phyloP scores from a whole-genome alignment of 2,329 filamentous ascomycete genomes.

The Clonostachys sp. region DNA sequence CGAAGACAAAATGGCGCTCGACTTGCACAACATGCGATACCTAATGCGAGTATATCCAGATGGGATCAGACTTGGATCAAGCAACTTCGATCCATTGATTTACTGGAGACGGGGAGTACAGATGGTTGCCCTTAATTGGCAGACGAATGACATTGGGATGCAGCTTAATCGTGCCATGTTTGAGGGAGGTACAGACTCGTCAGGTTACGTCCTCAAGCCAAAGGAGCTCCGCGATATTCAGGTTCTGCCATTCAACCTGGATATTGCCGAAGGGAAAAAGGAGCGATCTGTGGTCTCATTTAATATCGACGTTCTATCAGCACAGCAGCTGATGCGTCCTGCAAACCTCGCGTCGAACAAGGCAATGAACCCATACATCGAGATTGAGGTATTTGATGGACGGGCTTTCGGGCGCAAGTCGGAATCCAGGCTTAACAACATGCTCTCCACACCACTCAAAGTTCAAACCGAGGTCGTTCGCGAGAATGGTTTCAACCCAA shows the following conservation, averaged over 20 bases:
- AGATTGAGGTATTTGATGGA: conserved; percentile 75
- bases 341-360: conserved; percentile 65
- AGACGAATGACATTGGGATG: conserved; percentile 93
- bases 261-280: conserved; percentile 57
- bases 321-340: conserved; percentile 87
- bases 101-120: conserved; percentile 96
- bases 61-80: conserved; percentile 74
- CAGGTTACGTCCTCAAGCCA: conserved; percentile 92
- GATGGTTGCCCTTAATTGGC: conserved; percentile 98
- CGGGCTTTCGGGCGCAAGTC: conserved; percentile 80
- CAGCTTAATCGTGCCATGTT: conserved; percentile 99
- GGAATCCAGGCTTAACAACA: not conserved
- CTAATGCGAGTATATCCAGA: conserved; percentile 94
- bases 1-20: conserved; percentile 72
- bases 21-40: conserved; percentile 86
- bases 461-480: conserved; percentile 75
- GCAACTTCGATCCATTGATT: conserved; percentile 89
- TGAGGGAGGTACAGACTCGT: conserved; percentile 77
- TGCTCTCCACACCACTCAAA: conserved; percentile 52
- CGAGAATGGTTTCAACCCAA: conserved; percentile 90
- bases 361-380: conserved; percentile 86
- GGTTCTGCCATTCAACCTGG: conserved; percentile 44
- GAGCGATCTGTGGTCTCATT: conserved; percentile 82
- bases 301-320: conserved; percentile 83
- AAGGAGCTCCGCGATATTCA: conserved; percentile 73